Percentiles rank a stretch among this genome's conserved stretches.
phyloP scores from a whole-genome alignment of 2,329 filamentous ascomycete genomes.

The Scedosporium minutisporum region DNA sequence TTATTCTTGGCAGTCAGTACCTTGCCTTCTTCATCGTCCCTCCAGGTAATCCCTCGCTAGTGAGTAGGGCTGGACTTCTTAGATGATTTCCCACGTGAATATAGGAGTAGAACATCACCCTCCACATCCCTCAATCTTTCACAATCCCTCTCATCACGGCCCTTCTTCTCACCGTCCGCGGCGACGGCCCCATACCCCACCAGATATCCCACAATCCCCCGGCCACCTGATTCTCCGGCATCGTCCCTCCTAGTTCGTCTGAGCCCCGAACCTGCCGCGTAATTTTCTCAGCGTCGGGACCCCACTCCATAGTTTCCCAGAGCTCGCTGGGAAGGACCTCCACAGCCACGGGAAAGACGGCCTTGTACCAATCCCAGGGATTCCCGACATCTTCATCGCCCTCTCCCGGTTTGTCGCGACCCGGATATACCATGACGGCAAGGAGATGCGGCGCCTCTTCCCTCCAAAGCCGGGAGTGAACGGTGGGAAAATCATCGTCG shows the following conservation, averaged over 20 bases:
- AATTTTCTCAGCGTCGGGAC: constrained; percentile 1
- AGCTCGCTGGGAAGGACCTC: constrained; percentile 12
- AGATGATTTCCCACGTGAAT: too few species aligned
- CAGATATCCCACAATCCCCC: constrained; percentile 2
- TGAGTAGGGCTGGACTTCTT: too few species aligned
- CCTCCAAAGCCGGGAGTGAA: constrained; percentile 7
- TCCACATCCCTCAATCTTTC: background rate
- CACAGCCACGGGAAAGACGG: constrained; percentile 13
- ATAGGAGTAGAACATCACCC: too few species aligned
- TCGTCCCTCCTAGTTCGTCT: constrained; percentile 7
- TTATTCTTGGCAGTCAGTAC: too few species aligned
- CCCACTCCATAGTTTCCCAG: constrained; percentile 8
- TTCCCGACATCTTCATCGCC: constrained; percentile 9
- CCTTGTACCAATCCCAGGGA: constrained; percentile 10
- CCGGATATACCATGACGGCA: constrained; percentile 10
- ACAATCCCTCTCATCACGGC: background rate
- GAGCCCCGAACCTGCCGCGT: constrained; percentile 9
- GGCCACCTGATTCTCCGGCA: background rate
- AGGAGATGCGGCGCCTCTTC: constrained; percentile 11
- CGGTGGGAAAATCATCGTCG: constrained; percentile 7
- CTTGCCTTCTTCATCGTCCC: too few species aligned
- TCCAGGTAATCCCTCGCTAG: too few species aligned
- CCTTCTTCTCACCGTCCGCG: constrained; percentile 10
- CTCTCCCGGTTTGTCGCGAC: constrained; percentile 6
- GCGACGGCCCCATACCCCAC: constrained; percentile 8